phyloP scores from a whole-genome alignment of 805 yeast genomes.

The Saturnispora dispora region DNA sequence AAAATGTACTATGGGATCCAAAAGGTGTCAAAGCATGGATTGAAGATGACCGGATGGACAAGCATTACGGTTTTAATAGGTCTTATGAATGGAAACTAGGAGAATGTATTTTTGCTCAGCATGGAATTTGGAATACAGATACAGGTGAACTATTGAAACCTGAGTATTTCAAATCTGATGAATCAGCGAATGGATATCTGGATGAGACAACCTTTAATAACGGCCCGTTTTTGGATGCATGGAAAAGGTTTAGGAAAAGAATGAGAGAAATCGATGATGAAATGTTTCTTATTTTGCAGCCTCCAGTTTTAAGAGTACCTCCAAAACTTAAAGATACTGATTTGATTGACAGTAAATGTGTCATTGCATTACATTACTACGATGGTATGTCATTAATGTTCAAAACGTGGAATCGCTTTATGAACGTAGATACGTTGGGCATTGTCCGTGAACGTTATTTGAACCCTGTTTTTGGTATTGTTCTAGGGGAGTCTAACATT shows the following conservation, averaged over 20 bases:
- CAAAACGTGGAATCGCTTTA: slow-evolving; percentile 74
- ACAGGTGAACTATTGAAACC: slow-evolving; percentile 35
- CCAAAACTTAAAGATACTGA: slow-evolving; percentile 46
- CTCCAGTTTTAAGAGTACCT: slow-evolving; percentile 74
- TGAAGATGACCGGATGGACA: slow-evolving; percentile 40
- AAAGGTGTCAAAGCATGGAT: slow-evolving; percentile 66
- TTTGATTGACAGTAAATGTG: slow-evolving; percentile 53
- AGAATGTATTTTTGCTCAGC: slow-evolving; percentile 70
- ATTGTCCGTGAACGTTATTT: slow-evolving; percentile 69
- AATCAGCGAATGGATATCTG: slow-evolving; percentile 31
- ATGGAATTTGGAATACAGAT: slow-evolving; percentile 61
- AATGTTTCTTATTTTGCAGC: slow-evolving; percentile 58
- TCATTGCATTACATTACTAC: slow-evolving; percentile 83
- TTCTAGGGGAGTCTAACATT: slow-evolving; percentile 73
- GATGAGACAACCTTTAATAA: slow-evolving; percentile 54
- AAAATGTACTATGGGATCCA: slow-evolving; percentile 52
- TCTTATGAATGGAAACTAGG: slow-evolving; percentile 59
- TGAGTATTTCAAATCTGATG: slow-evolving; percentile 41
- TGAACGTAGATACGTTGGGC: slow-evolving; percentile 86
- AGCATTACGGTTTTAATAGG: slow-evolving; percentile 64
- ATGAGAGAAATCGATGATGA: slow-evolving; percentile 39
- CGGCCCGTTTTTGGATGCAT: slow-evolving; percentile 54
- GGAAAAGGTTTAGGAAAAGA: slow-evolving; percentile 37
- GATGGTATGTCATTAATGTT: slow-evolving; percentile 93
- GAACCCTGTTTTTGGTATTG: slow-evolving; percentile 66